Percentiles rank a stretch among this genome's conserved stretches.
These are phyloP conservation scores for Fusarium pseudonygamai DNA, from an alignment of 2,329 filamentous ascomycete genomes.

Conservation along the genomic window DNA sequence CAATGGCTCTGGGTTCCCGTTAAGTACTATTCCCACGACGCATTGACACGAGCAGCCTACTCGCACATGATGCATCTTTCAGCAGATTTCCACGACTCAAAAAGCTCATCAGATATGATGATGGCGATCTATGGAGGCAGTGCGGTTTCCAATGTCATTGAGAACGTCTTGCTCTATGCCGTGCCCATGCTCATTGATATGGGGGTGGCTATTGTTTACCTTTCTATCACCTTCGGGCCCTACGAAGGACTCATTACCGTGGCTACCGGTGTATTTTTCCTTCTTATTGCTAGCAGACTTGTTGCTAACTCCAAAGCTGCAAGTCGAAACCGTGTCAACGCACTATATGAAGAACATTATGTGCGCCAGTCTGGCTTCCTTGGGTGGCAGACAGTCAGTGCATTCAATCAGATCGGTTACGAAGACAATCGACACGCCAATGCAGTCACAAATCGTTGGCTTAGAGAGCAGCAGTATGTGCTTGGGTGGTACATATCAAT, in stretches of 20 bases:
- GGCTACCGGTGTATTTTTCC: slow-evolving; percentile 65
- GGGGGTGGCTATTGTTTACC: slow-evolving; percentile 66
- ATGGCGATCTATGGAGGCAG: slow-evolving; percentile 65
- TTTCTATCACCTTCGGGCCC: slow-evolving; percentile 66
- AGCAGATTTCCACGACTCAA: slow-evolving; percentile 69
- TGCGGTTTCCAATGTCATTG: slow-evolving; percentile 64
- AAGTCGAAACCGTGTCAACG: slow-evolving; percentile 61
- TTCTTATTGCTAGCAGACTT: slow-evolving; percentile 63
- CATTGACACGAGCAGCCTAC: slow-evolving; percentile 64
- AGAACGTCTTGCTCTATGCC: slow-evolving; percentile 66
- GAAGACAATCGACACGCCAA: slow-evolving; percentile 64
- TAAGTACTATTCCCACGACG: slow-evolving; percentile 65
- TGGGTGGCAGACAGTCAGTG: slow-evolving; percentile 68
- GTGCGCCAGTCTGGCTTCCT: slow-evolving; percentile 65
- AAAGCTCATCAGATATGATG: slow-evolving; percentile 67
- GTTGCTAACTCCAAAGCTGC: slow-evolving; percentile 60
- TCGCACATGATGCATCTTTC: slow-evolving; percentile 69
- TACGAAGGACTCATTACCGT: slow-evolving; percentile 72
- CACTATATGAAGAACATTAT: slow-evolving; percentile 64
- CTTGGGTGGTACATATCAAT: slow-evolving; percentile 61
- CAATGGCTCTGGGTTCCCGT: slow-evolving; percentile 68
- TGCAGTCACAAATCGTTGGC: slow-evolving; percentile 56
- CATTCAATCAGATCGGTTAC: slow-evolving; percentile 67
- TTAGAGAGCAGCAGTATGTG: slow-evolving; percentile 50
- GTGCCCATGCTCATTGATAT: slow-evolving; percentile 70